These are phyloP conservation scores for Lentinula detonsa DNA, from an alignment of 768 basidiomycete genomes.

Conservation along the genomic window DNA sequence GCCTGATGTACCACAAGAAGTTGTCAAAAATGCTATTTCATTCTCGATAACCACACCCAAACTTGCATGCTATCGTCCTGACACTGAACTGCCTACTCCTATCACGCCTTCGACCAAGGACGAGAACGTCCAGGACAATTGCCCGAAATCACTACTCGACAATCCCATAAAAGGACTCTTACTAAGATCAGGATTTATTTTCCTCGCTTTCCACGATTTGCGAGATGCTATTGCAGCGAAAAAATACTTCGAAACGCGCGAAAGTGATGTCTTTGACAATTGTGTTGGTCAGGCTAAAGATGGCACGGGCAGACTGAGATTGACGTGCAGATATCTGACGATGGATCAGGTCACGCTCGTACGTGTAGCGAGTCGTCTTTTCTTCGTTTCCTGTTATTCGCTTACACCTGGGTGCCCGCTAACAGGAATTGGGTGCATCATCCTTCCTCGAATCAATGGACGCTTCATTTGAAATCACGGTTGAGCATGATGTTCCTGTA, in stretches of 20 bases:
- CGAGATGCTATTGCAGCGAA: slow-evolving; percentile 47
- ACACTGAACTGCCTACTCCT: neutral
- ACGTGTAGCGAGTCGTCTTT: slow-evolving; percentile 8
- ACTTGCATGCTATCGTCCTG: slow-evolving; percentile 2
- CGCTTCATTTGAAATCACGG: slow-evolving; percentile 43
- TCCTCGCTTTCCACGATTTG: slow-evolving; percentile 57
- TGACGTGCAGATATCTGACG: slow-evolving; percentile 39
- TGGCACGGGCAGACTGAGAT: slow-evolving; percentile 19
- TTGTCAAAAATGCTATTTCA: slow-evolving; percentile 10
- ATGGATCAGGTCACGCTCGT: slow-evolving; percentile 42
- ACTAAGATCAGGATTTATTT: slow-evolving; percentile 43
- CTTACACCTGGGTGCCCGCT: slow-evolving; percentile 8
- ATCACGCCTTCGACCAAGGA: neutral
- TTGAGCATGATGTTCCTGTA: slow-evolving; percentile 22
- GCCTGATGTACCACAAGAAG: slow-evolving; percentile 20
- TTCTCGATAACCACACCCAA: slow-evolving; percentile 3
- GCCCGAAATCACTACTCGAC: neutral
- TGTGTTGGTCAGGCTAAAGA: slow-evolving; percentile 21
- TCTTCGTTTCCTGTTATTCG: slow-evolving; percentile 3
- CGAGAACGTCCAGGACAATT: neutral
- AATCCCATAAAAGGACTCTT: slow-evolving; percentile 49
- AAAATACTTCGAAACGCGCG: slow-evolving; percentile 27
- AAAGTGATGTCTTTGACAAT: slow-evolving; percentile 19
- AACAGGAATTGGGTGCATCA: slow-evolving; percentile 51
- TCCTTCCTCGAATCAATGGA: slow-evolving; percentile 41